A percentile compares a stretch with the other conserved stretches of the same genome.
These are phyloP conservation scores for Acanthamoeba healyi DNA, from an alignment of 208 protist species.

Conservation along the genomic window DNA sequence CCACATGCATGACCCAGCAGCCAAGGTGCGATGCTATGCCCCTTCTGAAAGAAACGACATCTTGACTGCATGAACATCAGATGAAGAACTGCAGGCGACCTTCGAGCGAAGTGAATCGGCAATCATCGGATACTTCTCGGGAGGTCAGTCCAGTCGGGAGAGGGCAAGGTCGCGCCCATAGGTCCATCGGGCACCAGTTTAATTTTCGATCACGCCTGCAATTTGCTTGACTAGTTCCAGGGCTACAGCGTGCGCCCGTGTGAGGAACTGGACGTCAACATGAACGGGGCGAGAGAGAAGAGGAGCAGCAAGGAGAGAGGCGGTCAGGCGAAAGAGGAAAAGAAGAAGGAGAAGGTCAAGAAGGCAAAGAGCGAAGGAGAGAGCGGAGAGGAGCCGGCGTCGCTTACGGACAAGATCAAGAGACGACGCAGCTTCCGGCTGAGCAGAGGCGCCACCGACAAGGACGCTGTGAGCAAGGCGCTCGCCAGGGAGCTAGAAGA, in stretches of 20 bases:
- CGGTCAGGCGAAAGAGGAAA: neutral
- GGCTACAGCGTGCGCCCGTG: neutral
- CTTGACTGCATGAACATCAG: too few relatives aligned
- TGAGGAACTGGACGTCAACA: too few relatives aligned
- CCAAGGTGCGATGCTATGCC: too few relatives aligned
- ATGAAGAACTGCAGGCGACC: too few relatives aligned
- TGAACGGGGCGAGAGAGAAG: neutral
- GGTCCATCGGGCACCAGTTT: neutral
- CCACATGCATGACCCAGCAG: too few relatives aligned
- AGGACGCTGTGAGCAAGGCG: neutral
- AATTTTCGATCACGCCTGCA: neutral
- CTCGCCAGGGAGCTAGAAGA: neutral
- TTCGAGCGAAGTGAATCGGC: neutral
- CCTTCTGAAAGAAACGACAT: too few relatives aligned
- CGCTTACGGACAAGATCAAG: constrained; percentile 15
- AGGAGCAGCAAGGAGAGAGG: neutral
- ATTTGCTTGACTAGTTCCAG: neutral
- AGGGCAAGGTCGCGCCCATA: neutral
- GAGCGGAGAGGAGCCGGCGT: neutral
- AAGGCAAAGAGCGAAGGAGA: neutral
- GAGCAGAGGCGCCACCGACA: neutral
- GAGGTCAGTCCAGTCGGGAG: neutral
- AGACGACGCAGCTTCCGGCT: neutral
- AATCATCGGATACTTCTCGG: neutral
- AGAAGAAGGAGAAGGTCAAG: neutral